Evolutionary conservation across 2,329 filamentous ascomycete species (phyloP).

Genomic region (Trichophyton schoenleinii): DNA sequence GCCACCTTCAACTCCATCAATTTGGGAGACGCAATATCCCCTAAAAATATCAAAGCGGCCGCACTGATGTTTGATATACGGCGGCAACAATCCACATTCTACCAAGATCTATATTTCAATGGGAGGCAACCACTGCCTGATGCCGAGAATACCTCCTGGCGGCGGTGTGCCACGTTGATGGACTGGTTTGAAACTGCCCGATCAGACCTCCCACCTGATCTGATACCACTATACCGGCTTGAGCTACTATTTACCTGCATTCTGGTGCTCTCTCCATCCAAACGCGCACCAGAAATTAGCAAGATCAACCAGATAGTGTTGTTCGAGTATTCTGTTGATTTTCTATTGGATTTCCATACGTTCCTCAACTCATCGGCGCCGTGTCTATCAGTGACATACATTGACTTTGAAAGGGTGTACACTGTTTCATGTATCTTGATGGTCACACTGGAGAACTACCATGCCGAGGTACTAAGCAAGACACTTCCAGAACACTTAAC

Average conservation of each 20-base stretch:
- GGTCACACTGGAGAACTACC: slow-evolving; percentile 35
- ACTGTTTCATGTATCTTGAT: slow-evolving; percentile 51
- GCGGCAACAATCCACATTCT: slow-evolving; percentile 77
- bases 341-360: slow-evolving; percentile 60
- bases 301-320: slow-evolving; percentile 68
- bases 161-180: slow-evolving; percentile 48
- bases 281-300: slow-evolving; percentile 55
- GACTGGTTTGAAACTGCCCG: slow-evolving; percentile 69
- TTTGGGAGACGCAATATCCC: slow-evolving; percentile 29
- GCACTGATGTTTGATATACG: slow-evolving; percentile 70
- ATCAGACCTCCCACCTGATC: slow-evolving; percentile 47
- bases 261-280: slow-evolving; percentile 73
- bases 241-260: slow-evolving; percentile 86
- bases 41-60: slow-evolving; percentile 53
- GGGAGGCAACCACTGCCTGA: slow-evolving; percentile 53
- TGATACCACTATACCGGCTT: slow-evolving; percentile 68
- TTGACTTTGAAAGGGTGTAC: slow-evolving; percentile 74
- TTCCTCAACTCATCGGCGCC: slow-evolving; percentile 49
- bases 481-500: not conserved
- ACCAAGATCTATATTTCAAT: slow-evolving; percentile 75
- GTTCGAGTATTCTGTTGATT: slow-evolving; percentile 77
- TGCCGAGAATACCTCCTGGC: slow-evolving; percentile 42
- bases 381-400: slow-evolving; percentile 65
- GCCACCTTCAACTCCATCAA: slow-evolving; percentile 32
- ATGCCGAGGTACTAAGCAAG: slow-evolving; percentile 11